Base-by-base conservation (phyloP, 1,284 basidiomycete genomes). In the Microbotryum saponariae region DNA sequence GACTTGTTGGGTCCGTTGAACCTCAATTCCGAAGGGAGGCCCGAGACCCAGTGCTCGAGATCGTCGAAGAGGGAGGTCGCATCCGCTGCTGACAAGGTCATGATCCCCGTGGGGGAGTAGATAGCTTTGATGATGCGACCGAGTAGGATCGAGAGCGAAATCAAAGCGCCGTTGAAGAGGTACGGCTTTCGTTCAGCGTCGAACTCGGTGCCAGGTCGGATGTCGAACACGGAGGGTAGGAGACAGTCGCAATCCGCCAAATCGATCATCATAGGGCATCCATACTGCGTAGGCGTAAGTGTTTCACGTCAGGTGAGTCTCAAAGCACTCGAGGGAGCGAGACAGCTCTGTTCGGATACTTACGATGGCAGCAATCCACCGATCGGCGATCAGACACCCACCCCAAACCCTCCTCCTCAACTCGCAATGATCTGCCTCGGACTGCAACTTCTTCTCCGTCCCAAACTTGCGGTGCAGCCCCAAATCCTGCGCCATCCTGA, bases 221-320 rank as follows among this genome's bases (percentile, higher is more conserved):
- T 72, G 81, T 88, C 56, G 84, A 88, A 69, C 81, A 89, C 5
- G 16, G 68, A 70, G 18, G 90, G 91, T 44, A 94, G 78, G 50
- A 91, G 84, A 16, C 88, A 87, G 75, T 97, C 92, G 75, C 92
- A 97, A 75, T 96, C 92, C 67, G 87, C 84, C 4, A 96, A 83
- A 74, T 94, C 89, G 68, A 96, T 91, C 84, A 92, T 87, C 74
- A 85, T 86, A 3, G 92, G 89, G 70, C 89, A 87, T 1, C 89
- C 89, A 72, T 87, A 91, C 45, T 86, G 83, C 49, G 86, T 76
- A 21, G 18, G 21, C 8, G 29, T 10, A 33, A 7, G 16, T 14
- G 31, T 21, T 54, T 18, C 46, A 31, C 21, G 18, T 27, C 31
- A 21, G 7, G 27, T 20, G 29, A 21, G 2, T 18, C 1, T 50